Percentiles rank a stretch among this genome's conserved stretches.
phyloP scores from a whole-genome alignment of 371 early-diverging fungal species.

The Actinomucor elegans region DNA sequence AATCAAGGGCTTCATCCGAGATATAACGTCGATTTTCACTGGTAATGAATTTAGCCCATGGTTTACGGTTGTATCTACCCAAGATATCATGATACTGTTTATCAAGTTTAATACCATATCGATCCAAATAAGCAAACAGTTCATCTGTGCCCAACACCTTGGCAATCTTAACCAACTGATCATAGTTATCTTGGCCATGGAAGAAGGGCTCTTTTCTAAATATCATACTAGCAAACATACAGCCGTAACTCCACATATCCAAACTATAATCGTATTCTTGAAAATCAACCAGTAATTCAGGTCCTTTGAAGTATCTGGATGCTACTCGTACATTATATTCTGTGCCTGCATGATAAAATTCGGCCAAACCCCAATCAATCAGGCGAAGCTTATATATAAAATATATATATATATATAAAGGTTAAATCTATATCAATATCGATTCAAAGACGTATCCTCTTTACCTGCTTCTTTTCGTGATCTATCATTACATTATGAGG shows the following conservation, averaged over 20 bases:
- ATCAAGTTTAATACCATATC: conserved; percentile 87
- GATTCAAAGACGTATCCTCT: neutral
- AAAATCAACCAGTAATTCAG: conserved; percentile 98
- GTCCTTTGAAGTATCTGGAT: conserved; percentile 98
- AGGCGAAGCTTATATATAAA: conserved; percentile 73
- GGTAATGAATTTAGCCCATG: conserved; percentile 90
- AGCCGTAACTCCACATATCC: conserved; percentile 99
- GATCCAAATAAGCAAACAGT: conserved; percentile 88
- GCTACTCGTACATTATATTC: conserved; percentile 99
- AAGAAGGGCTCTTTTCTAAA: conserved; percentile 99
- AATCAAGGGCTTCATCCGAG: conserved; percentile 91
- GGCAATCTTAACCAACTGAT: conserved; percentile 98
- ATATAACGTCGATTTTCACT: conserved; percentile 87
- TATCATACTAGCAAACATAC: conserved; percentile 99
- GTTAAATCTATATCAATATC: too few relatives aligned
- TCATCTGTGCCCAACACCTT: conserved; percentile 96
- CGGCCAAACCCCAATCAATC: conserved; percentile 99
- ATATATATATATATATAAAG: neutral
- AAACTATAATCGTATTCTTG: conserved; percentile 98
- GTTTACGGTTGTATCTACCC: conserved; percentile 76
- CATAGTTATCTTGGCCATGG: conserved; percentile 97
- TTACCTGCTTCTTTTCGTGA: conserved; percentile 87
- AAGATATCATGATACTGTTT: conserved; percentile 7
- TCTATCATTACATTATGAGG: conserved; percentile 99
- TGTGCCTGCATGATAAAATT: conserved; percentile 97